phyloP scores from a whole-genome alignment of 2,329 filamentous ascomycete species.

The Alternaria angustiovoidea region DNA sequence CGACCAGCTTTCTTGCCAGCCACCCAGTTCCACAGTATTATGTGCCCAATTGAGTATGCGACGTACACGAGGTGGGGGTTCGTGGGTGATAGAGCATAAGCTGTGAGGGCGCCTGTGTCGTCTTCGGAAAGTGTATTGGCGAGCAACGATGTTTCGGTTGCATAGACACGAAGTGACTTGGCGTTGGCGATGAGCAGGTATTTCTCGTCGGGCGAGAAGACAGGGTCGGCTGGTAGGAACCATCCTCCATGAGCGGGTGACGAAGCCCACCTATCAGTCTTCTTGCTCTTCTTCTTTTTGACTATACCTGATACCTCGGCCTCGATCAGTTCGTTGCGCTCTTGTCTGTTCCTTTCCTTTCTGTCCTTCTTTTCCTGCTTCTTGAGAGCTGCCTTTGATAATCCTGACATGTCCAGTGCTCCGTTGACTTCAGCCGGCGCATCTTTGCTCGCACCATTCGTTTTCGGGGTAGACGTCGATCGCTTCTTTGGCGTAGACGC shows the following conservation, averaged over 20 bases:
- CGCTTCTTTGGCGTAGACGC: conserved; percentile 21
- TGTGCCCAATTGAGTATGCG: conserved; percentile 59
- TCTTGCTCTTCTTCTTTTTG: conserved; percentile 36
- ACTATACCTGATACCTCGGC: conserved; percentile 2
- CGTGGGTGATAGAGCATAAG: conserved; percentile 60
- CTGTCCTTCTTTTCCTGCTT: conserved; percentile 19
- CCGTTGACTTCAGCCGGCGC: conserved; percentile 14
- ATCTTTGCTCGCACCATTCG: conserved; percentile 17
- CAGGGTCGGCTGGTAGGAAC: conserved; percentile 64
- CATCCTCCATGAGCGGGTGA: conserved; percentile 63
- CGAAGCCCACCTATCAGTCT: conserved; percentile 40
- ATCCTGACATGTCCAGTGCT: conserved; percentile 2
- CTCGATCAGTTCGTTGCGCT: conserved; percentile 5
- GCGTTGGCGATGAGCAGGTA: conserved; percentile 77
- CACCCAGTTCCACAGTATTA: conserved; percentile 68
- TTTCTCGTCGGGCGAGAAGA: conserved; percentile 66
- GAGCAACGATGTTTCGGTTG: conserved; percentile 80
- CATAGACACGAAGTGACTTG: conserved; percentile 81
- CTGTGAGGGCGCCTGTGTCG: conserved; percentile 55
- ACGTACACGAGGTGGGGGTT: conserved; percentile 64
- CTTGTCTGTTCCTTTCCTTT: conserved; percentile 16
- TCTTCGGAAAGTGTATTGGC: conserved; percentile 70
- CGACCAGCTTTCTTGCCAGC: conserved; percentile 53
- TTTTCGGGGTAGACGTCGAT: conserved; percentile 20
- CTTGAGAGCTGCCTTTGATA: conserved; percentile 16